phyloP scores from a whole-genome alignment of 345 rosid species.

The Lepidium aucheri region DNA sequence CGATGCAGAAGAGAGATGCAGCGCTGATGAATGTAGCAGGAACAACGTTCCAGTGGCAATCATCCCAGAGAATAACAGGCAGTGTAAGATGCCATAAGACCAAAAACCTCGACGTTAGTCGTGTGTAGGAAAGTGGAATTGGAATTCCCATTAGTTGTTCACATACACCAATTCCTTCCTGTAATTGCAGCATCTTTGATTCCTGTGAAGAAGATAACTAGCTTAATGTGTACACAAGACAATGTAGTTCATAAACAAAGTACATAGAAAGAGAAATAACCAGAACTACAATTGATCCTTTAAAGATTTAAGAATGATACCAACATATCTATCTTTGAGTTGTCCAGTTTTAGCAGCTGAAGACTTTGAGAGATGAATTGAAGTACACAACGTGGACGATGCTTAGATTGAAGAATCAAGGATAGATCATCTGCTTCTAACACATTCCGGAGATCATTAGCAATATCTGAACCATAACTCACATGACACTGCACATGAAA shows the following conservation, averaged over 20 bases:
- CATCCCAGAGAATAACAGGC: constrained; percentile 95
- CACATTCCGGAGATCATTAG: constrained; percentile 47
- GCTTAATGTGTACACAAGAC: not conserved
- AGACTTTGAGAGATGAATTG: constrained; percentile 76
- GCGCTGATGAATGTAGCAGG: constrained; percentile 96
- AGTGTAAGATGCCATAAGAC: constrained; percentile 95
- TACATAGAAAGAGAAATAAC: not conserved
- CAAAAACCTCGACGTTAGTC: constrained; percentile 88
- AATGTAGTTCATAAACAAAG: not conserved
- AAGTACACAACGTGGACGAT: constrained; percentile 73
- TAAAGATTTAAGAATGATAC: constrained; percentile 35
- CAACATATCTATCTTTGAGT: constrained; percentile 46
- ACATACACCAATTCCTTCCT: constrained; percentile 84
- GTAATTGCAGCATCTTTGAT: constrained; percentile 59
- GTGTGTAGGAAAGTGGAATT: constrained; percentile 90
- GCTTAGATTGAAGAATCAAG: constrained; percentile 58
- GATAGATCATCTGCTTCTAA: constrained; percentile 73
- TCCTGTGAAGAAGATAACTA: constrained; percentile 39
- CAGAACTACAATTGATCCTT: not conserved
- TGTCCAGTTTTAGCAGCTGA: constrained; percentile 49
- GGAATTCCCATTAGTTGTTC: constrained; percentile 82
- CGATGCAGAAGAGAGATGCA: constrained; percentile 95
- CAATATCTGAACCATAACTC: constrained; percentile 58
- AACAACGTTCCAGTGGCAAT: constrained; percentile 94
- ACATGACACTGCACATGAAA: constrained; percentile 76